phyloP scores from a whole-genome alignment of 1,284 basidiomycete species.

The Phellopilus nigrolimitatus region DNA sequence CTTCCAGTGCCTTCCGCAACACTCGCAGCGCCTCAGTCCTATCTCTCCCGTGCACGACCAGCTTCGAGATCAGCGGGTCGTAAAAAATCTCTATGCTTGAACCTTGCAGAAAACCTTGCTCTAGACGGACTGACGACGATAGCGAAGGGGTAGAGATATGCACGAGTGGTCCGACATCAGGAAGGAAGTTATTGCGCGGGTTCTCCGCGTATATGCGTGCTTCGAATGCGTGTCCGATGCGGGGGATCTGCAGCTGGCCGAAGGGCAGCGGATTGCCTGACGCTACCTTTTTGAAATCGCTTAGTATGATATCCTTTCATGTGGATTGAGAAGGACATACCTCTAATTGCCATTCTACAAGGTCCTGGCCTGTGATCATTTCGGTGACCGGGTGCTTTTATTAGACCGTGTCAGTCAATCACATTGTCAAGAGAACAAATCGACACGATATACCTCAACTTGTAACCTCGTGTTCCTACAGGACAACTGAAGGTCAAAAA shows the following conservation, averaged over 20 bases:
- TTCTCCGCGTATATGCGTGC: conserved; percentile 97
- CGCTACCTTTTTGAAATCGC: conserved; percentile 54
- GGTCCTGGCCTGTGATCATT: conserved; percentile 89
- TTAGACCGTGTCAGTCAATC: conserved; percentile 6
- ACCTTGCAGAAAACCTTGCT: conserved; percentile 84
- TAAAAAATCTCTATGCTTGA: conserved; percentile 91
- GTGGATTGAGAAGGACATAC: conserved; percentile 31
- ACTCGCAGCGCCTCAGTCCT: conserved; percentile 82
- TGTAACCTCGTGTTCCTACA: conserved; percentile 94
- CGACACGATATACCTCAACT: conserved; percentile 52
- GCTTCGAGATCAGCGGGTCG: conserved; percentile 92
- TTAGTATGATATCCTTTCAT: background rate
- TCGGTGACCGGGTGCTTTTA: conserved; percentile 86
- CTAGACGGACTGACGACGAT: conserved; percentile 77
- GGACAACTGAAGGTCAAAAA: conserved; percentile 2
- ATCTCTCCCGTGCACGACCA: conserved; percentile 87
- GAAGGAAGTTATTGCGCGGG: conserved; percentile 88
- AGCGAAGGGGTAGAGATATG: conserved; percentile 76
- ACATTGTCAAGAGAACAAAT: background rate
- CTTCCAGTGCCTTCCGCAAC: conserved; percentile 74
- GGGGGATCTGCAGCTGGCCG: conserved; percentile 70
- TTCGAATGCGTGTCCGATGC: conserved; percentile 91
- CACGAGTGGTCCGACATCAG: conserved; percentile 80
- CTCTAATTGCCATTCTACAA: conserved; percentile 93
- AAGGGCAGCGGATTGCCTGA: conserved; percentile 84